These are phyloP conservation scores for Kluyveromyces wickerhamii DNA, from an alignment of 805 yeast genomes.

Conservation along the genomic window DNA sequence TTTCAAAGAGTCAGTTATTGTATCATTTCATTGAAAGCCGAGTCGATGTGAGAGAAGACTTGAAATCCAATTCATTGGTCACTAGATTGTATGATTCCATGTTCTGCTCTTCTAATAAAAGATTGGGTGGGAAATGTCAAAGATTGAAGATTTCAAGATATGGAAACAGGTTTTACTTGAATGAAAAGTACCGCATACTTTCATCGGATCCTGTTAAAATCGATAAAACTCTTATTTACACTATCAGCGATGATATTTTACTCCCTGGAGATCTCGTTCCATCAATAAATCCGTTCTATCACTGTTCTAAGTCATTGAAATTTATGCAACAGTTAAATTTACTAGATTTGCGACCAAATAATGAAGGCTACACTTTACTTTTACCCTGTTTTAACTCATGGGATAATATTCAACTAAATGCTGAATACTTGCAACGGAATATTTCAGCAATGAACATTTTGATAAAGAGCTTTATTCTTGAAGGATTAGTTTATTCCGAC, in stretches of 20 bases:
- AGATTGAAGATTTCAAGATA: constrained; percentile 39
- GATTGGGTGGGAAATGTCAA: constrained; percentile 58
- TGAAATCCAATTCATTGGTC: constrained; percentile 1
- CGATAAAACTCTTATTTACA: constrained; percentile 61
- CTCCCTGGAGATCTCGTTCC: constrained; percentile 58
- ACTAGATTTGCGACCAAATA: constrained; percentile 44
- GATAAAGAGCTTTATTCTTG: constrained; percentile 51
- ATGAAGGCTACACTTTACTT: constrained; percentile 63
- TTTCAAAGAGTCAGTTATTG: constrained; percentile 35
- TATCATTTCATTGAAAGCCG: constrained; percentile 49
- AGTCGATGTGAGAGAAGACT: constrained; percentile 16
- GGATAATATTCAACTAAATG: constrained; percentile 52
- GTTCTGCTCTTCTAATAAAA: constrained; percentile 44
- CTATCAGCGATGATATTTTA: constrained; percentile 50
- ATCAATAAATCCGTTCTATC: constrained; percentile 54
- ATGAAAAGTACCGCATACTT: constrained; percentile 45
- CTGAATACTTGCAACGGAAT: constrained; percentile 50
- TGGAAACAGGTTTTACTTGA: constrained; percentile 33
- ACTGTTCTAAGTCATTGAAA: constrained; percentile 57
- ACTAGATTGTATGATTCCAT: constrained; percentile 40
- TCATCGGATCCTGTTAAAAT: constrained; percentile 38
- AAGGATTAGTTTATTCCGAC: constrained; percentile 63
- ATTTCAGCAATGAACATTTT: constrained; percentile 42
- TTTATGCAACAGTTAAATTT: constrained; percentile 47
- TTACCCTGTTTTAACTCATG: constrained; percentile 75